phyloP scores from a whole-genome alignment of 208 protist species.

The Leishmania major region DNA sequence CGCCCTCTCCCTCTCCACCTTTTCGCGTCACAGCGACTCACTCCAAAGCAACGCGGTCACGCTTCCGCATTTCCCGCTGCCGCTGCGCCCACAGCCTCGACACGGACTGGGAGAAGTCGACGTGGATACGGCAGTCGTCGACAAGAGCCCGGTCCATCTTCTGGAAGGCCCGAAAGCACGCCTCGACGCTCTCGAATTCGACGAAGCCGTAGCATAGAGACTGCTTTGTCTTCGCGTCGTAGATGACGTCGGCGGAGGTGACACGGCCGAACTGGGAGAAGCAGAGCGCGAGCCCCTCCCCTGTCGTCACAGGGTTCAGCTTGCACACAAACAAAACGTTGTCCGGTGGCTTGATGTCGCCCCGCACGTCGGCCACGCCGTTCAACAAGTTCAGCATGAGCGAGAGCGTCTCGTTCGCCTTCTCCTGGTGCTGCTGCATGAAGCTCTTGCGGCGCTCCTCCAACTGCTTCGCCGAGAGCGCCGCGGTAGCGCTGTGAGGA shows the following conservation, averaged over 20 bases:
- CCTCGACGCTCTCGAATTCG: constrained; percentile 94
- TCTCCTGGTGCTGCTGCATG: constrained; percentile 53
- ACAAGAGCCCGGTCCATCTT: constrained; percentile 99
- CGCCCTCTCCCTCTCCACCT: background rate
- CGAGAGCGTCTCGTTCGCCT: constrained; percentile 66
- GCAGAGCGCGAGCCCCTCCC: constrained; percentile 95
- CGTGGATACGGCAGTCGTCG: constrained; percentile 98
- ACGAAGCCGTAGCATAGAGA: constrained; percentile 98
- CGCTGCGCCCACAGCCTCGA: constrained; percentile 84
- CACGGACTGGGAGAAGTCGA: constrained; percentile 98
- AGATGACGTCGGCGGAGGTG: constrained; percentile 77
- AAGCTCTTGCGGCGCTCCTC: constrained; percentile 23
- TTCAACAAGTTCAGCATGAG: constrained; percentile 97
- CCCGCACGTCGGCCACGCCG: constrained; percentile 92
- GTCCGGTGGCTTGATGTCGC: constrained; percentile 95
- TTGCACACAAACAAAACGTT: constrained; percentile 99
- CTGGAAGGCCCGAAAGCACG: constrained; percentile 91
- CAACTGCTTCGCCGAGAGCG: constrained; percentile 23
- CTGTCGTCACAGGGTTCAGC: constrained; percentile 96
- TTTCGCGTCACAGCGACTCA: background rate
- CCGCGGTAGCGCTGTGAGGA: background rate
- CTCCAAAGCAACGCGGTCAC: constrained; percentile 15
- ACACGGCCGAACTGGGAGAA: constrained; percentile 97
- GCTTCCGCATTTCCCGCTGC: constrained; percentile 60
- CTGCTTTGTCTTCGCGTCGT: constrained; percentile 66